phyloP scores from a whole-genome alignment of 345 rosid species.

The Punica granatum region DNA sequence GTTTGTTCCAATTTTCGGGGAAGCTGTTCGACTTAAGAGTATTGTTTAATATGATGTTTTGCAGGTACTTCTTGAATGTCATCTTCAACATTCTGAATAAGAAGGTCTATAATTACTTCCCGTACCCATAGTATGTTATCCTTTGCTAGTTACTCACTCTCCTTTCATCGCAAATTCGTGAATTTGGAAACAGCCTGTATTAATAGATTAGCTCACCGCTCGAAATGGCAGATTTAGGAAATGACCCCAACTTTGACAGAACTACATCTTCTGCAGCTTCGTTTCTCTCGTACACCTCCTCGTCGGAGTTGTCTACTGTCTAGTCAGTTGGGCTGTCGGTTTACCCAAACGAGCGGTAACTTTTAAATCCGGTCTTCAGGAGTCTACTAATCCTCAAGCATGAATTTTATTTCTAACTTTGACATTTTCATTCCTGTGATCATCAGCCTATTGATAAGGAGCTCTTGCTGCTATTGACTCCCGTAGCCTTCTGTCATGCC shows the following conservation, averaged over 20 bases:
- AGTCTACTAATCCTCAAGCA: background rate
- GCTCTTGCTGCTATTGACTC: constrained; percentile 72
- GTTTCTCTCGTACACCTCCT: constrained; percentile 85
- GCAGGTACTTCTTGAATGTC: constrained; percentile 88
- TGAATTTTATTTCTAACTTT: background rate
- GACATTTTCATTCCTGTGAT: background rate
- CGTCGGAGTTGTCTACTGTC: constrained; percentile 89
- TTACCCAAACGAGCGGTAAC: constrained; percentile 98
- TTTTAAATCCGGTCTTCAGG: background rate
- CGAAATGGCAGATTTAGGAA: background rate
- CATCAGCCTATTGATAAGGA: constrained; percentile 69
- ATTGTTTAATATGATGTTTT: background rate
- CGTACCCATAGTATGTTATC: constrained; percentile 77
- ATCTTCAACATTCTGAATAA: constrained; percentile 95
- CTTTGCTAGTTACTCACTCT: background rate
- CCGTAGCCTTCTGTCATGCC: constrained; percentile 94
- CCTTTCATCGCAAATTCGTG: background rate
- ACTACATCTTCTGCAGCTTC: constrained; percentile 41
- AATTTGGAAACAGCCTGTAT: background rate
- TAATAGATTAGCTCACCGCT: background rate
- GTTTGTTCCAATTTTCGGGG: background rate
- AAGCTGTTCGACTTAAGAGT: background rate
- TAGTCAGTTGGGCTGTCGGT: constrained; percentile 82
- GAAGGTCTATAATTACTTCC: constrained; percentile 97
- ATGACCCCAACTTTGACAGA: background rate